Evolutionary conservation across 176 grass and related monocot genomes (phyloP).

Genomic region (Oryza glaberrima): DNA sequence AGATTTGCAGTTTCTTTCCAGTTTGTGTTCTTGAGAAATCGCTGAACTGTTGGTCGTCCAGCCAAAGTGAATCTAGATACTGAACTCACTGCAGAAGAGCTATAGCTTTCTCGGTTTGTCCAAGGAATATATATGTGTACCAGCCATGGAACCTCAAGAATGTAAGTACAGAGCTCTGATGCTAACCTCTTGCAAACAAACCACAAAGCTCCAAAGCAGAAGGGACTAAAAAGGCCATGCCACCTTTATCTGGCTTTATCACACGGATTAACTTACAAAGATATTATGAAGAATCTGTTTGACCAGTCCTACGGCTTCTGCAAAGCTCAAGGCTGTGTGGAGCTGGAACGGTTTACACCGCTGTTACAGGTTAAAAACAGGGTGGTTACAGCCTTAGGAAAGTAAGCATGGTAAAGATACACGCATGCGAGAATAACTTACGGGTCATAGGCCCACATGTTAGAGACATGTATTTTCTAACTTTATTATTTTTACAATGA

Average conservation of each 20-base stretch:
- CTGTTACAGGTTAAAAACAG: slow-evolving; percentile 34
- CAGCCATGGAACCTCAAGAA: background rate
- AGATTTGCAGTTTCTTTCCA: background rate
- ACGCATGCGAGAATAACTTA: too few relatives aligned
- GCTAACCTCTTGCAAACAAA: slow-evolving; percentile 41
- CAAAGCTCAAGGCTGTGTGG: slow-evolving; percentile 22
- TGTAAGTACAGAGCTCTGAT: background rate
- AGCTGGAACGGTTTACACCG: background rate
- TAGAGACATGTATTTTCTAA: too few relatives aligned
- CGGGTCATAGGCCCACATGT: too few relatives aligned
- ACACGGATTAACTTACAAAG: slow-evolving; percentile 17
- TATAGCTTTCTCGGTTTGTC: slow-evolving; percentile 1
- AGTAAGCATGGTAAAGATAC: background rate
- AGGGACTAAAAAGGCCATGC: slow-evolving; percentile 12
- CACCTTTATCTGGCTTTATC: slow-evolving; percentile 32
- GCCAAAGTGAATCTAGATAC: background rate
- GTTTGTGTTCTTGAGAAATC: background rate
- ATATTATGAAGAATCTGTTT: slow-evolving; percentile 21
- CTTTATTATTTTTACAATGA: background rate
- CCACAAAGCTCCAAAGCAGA: slow-evolving; percentile 42
- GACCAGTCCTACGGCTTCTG: slow-evolving; percentile 42
- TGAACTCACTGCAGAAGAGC: background rate
- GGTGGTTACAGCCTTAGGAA: background rate
- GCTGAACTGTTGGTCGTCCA: background rate
- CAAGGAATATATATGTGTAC: slow-evolving; percentile 27